Conservation (phyloP, 164 flowering plant genomes). For the Annona squamosa region DNA sequence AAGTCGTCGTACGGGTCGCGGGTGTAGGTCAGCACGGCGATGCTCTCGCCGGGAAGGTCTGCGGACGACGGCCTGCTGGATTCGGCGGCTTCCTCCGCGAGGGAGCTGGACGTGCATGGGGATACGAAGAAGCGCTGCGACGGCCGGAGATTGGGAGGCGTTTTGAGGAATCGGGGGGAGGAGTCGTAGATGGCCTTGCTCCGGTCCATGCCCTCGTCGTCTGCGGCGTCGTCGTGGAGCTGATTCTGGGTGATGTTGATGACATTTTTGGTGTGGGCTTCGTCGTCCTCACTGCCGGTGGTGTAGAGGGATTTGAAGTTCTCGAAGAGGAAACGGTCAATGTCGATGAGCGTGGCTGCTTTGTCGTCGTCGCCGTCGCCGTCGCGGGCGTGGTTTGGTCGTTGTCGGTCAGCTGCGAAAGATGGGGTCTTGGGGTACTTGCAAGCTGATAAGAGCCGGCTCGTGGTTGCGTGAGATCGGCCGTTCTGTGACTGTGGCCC, state of each 20-base stretch:
- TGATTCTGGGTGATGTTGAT: not conserved
- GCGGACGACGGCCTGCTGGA: slow-evolving; percentile 9
- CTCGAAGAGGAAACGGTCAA: slow-evolving; percentile 56
- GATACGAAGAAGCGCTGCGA: slow-evolving; percentile 43
- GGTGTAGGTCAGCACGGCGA: slow-evolving; percentile 47
- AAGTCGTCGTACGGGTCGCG: slow-evolving; percentile 54
- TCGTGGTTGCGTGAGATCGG: slow-evolving; percentile 19
- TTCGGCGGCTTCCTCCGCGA: slow-evolving; percentile 16
- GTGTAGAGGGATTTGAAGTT: slow-evolving; percentile 58
- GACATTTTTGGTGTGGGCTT: not conserved
- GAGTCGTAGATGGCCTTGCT: slow-evolving; percentile 15
- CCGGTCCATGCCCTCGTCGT: not conserved
- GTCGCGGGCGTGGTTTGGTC: not conserved
- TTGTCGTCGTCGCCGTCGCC: not conserved
- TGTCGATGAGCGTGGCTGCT: slow-evolving; percentile 57
- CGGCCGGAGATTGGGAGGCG: slow-evolving; percentile 28
- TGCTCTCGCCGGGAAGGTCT: slow-evolving; percentile 32
- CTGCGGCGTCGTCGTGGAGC: not conserved
- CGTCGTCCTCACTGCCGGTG: slow-evolving; percentile 14
- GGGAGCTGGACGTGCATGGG: slow-evolving; percentile 36
- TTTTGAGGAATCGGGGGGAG: slow-evolving; percentile 18
- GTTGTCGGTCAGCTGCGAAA: slow-evolving; percentile 27
- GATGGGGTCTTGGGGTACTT: slow-evolving; percentile 57
- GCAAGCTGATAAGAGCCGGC: slow-evolving; percentile 47
- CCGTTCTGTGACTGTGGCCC: slow-evolving; percentile 10